Conservation (phyloP, 176 grass and related monocot genomes). For the Musa schizocarpa region DNA sequence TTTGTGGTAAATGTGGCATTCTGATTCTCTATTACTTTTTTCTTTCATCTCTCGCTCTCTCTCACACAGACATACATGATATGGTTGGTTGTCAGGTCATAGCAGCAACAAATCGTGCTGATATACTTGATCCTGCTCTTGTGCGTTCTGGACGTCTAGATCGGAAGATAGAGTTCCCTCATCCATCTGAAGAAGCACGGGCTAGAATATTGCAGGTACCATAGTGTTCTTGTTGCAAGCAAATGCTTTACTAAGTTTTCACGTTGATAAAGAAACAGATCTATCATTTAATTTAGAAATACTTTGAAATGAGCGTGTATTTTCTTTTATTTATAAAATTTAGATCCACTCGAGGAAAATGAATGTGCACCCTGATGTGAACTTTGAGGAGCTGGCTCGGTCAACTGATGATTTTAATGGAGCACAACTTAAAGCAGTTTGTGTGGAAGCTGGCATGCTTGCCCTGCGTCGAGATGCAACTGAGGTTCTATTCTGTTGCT, state of each 20-base stretch:
- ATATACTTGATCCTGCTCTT: slow-evolving; percentile 91
- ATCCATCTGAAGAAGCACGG: slow-evolving; percentile 84
- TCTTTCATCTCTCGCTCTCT: neutral
- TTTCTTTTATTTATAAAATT: slow-evolving; percentile 12
- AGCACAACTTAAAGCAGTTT: slow-evolving; percentile 89
- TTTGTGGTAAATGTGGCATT: no score
- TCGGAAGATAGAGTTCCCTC: slow-evolving; percentile 89
- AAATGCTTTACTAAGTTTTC: neutral
- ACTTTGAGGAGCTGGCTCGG: slow-evolving; percentile 88
- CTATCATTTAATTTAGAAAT: neutral
- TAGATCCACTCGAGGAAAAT: slow-evolving; percentile 94
- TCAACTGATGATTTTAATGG: slow-evolving; percentile 89
- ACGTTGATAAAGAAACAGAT: neutral
- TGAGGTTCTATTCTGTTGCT: slow-evolving; percentile 39
- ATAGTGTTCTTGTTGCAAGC: neutral
- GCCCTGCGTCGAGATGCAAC: slow-evolving; percentile 85
- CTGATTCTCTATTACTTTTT: no score
- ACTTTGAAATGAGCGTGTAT: neutral
- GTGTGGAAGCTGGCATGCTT: slow-evolving; percentile 94
- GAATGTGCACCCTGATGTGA: slow-evolving; percentile 85
- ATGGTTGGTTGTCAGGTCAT: slow-evolving; percentile 49
- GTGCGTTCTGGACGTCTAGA: slow-evolving; percentile 90
- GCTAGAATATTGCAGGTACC: slow-evolving; percentile 82
- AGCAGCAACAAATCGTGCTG: slow-evolving; percentile 81
- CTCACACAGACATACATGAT: neutral